Evolutionary conservation across 257 asterid genomes (phyloP), one percentile per base, ranked within the genome.

Genomic region (Solanum dulcamara): DNA sequence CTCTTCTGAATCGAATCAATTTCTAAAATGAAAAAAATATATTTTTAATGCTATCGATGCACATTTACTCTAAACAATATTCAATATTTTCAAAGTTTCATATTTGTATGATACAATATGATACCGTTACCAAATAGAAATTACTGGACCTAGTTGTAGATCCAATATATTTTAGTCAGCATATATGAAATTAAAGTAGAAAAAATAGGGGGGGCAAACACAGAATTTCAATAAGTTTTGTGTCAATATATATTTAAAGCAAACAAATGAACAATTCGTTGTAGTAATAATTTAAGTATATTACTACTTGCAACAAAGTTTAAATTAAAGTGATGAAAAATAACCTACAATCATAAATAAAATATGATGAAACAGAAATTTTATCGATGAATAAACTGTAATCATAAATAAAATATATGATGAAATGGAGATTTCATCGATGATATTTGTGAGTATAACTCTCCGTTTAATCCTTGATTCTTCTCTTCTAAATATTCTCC

Each of bases 121-220:
- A 30, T 66, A 66, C n/a, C 20, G 20, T 6, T 32, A 67, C 17
- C 7, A 33, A 17, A 38, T 33, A 67, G 20, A 67, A 32, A 33
- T 33, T 67, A 67, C 26, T 18, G 0, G 26, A 67, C 2, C 74
- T 32, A 33, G 44, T 32, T 67, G 3, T 32, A 67, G 37, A 3
- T 32, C 0, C 38, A 33, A 17, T 30, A 20, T 7, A 15, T 32
- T 26, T 9, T 67, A 32, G 75, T 1, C 22, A 60, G 17, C 68
- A 11, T 24, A 10, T 62, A 62, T 2, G 13, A 33, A 33, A 33
- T 1, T 33, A 67, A 66, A 66, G 24, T 66, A 30, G 37, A 0
- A 7, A 0, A 1, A 4, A 2, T 7, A 2, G 3, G 14, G 6
- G 42, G n/a, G 13, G 3, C 0, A 3, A 24, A 11, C 11, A 60